phyloP scores from a whole-genome alignment of 176 grass and related monocot species.

The Aegilops speltoides region DNA sequence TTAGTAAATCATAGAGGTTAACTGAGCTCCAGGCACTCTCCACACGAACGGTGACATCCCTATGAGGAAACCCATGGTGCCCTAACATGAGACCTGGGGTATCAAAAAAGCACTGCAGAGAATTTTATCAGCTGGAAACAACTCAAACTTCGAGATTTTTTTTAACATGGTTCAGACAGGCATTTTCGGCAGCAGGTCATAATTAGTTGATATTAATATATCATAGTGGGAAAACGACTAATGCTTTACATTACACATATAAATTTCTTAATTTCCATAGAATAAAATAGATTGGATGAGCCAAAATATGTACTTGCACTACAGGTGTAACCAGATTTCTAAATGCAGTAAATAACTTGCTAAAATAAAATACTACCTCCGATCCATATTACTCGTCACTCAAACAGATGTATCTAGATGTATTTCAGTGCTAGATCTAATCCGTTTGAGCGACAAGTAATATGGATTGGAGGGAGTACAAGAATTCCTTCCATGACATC shows the following conservation, averaged over 20 bases:
- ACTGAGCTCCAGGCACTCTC: conserved; percentile 96
- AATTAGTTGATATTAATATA: neutral
- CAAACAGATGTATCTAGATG: too few species aligned
- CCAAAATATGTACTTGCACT: neutral
- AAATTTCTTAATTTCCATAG: neutral
- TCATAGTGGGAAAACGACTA: neutral
- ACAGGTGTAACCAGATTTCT: neutral
- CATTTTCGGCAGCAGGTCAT: neutral
- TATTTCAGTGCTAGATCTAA: too few species aligned
- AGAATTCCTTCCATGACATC: neutral
- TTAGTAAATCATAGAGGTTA: conserved; percentile 83
- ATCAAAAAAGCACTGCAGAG: conserved; percentile 91
- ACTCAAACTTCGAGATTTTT: neutral
- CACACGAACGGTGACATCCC: conserved; percentile 85
- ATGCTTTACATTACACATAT: neutral
- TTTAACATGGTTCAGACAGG: neutral
- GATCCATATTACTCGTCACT: too few species aligned
- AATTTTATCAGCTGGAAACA: conserved; percentile 40
- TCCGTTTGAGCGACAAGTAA: too few species aligned
- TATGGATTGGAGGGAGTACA: neutral
- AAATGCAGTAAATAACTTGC: neutral
- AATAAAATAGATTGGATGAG: conserved; percentile 7
- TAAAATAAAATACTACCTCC: neutral
- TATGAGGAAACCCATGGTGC: conserved; percentile 80
- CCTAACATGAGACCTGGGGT: conserved; percentile 92